Base-by-base conservation (phyloP, 1,139 yeast genomes). In the Pichia cactophila region DNA sequence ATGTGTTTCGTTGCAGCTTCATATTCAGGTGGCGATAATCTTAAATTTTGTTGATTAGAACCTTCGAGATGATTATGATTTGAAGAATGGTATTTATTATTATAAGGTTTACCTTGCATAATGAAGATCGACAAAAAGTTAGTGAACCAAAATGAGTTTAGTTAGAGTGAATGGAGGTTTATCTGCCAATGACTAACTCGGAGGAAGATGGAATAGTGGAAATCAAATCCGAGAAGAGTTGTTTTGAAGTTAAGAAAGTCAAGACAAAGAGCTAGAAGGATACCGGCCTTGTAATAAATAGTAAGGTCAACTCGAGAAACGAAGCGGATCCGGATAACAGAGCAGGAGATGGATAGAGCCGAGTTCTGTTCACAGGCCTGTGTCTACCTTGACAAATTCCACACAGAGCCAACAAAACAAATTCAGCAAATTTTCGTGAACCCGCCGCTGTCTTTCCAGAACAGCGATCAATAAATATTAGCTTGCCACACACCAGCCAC, bases 1-100 rank as follows among this genome's bases (percentile, higher is more conserved):
- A 64, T 65, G 44, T 63, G 66, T 44, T 57, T 60, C 28, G 56
- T 51, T 2, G 59, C 59, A 28, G 53, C 50, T 41, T 58, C 65
- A 55, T 63, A 51, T 62, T 62, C 59, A 61, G 65, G 55, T 52
- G 61, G 48, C 10, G 54, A 33, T 12, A 55, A 29, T 28, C 43
- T 45, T 9, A 16, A 36, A 23, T 20, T 11, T 31, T 31, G 35
- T 31, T 31, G 35, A 31, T 31, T 31, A 31, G 35, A 12, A 31
- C 16, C 3, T 26, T 31, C 17, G 26, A n/a, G 11, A 35, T 35
- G 38, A 35, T 17, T n/a, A 16, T 35, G 41, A 20, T 20, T 20
- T 38, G 41, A 38, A 16, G 38, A 35, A 35, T 38, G 41, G 12
- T 23, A 20, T 23, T 38, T 38, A 29, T 38, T 35, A 16, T 14